These are phyloP conservation scores for Globisporangium solare DNA, from an alignment of 352 stramenopile species.

Conservation along the genomic window DNA sequence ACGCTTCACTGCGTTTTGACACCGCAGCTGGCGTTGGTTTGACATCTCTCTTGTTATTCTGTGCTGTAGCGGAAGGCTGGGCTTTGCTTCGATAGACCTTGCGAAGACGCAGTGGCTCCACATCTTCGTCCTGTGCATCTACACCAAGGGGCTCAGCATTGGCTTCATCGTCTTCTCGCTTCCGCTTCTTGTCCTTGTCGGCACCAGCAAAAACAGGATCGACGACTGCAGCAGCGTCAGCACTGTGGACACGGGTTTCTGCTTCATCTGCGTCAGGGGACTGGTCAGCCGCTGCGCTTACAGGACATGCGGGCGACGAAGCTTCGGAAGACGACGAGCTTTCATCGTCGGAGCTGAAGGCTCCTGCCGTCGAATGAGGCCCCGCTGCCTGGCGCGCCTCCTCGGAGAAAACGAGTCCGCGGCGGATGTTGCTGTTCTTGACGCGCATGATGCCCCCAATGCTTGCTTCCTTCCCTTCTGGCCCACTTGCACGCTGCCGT, in stretches of 20 bases:
- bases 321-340: not conserved
- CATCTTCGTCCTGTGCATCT: not conserved
- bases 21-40: not conserved
- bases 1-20: conserved; percentile 1
- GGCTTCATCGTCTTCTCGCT: conserved; percentile 1
- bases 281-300: no score
- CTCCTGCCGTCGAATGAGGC: conserved; percentile 6
- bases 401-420: conserved; percentile 6
- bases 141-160: not conserved
- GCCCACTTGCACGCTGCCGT: no score
- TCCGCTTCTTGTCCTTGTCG: conserved; percentile 9
- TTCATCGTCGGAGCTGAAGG: conserved; percentile 5
- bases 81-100: conserved; percentile 7
- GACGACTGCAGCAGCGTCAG: not conserved
- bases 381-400: conserved; percentile 3
- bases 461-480: not conserved
- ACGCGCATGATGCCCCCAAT: not conserved
- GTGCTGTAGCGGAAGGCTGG: not conserved
- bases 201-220: not conserved
- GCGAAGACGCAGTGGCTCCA: conserved; percentile 8
- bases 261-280: no score
- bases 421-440: conserved; percentile 9
- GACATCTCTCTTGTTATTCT: not conserved
- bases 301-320: no score
- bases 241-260: no score